Conservation (phyloP, 805 yeast species). For the Danielozyma ontarioensis region DNA sequence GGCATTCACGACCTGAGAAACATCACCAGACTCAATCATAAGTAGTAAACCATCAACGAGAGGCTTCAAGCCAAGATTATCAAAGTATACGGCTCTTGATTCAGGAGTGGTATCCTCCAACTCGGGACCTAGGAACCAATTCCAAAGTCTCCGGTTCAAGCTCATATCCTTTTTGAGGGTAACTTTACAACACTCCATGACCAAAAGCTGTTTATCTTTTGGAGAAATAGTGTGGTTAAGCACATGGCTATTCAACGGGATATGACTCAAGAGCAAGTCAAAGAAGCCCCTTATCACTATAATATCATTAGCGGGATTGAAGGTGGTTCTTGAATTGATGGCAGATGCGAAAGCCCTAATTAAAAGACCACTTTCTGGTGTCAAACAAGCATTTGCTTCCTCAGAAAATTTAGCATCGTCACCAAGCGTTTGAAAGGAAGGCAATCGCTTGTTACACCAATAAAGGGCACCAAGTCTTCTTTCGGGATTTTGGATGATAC, state of each 20-base stretch:
- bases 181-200: conserved; percentile 61
- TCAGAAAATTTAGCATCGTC: conserved; percentile 31
- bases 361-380: conserved; percentile 77
- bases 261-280: conserved; percentile 65
- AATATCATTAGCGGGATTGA: conserved; percentile 46
- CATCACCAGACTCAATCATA: conserved; percentile 21
- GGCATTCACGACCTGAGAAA: conserved; percentile 41
- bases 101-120: conserved; percentile 4
- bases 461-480: conserved; percentile 77
- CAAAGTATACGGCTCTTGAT: conserved; percentile 52
- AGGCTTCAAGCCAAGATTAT: conserved; percentile 46
- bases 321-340: conserved; percentile 36
- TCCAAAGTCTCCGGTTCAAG: conserved; percentile 88
- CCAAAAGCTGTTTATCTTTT: conserved; percentile 52
- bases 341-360: conserved; percentile 71
- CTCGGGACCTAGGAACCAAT: conserved; percentile 86
- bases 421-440: conserved; percentile 28
- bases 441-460: conserved; percentile 66
- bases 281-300: conserved; percentile 81
- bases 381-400: conserved; percentile 56
- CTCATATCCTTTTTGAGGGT: conserved; percentile 89
- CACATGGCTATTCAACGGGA: conserved; percentile 61
- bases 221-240: conserved; percentile 42
- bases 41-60: conserved; percentile 48
- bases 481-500: conserved; percentile 74